Evolutionary conservation across 2,329 filamentous ascomycete species (phyloP), one percentile per base, ranked within the genome.

Genomic region (Lasiodiplodia citricola): DNA sequence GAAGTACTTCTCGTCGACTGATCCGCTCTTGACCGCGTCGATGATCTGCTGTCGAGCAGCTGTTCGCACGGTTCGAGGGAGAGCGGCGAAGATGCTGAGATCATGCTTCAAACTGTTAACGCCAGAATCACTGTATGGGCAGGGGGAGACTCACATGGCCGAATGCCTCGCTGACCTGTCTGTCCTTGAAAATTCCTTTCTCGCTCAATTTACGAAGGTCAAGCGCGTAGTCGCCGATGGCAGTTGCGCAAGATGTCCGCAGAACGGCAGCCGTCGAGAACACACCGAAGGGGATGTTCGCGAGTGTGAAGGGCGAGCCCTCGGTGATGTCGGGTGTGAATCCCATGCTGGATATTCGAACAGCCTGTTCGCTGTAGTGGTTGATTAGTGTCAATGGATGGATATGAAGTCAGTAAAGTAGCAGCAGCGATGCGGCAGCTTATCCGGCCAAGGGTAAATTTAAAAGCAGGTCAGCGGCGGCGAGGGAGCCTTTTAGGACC

Each of bases 61-160:
- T 14, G 75, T 73, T 13, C 83, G 82, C 2, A 78, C 72, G 2
- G 71, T 18, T 70, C 80, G 81, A 4, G 81, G 75, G 1, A 87
- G 76, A 0, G 83, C 79, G 3, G 86, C 85, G 69, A 87, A 86
- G 1, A 76, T 75, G 71, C 88, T 88, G 28, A 88, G 76, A 1
- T 56, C 63, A 25, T 37, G 50, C 63, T 66, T 16, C 11, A 2
- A 8, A 10, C 13, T 23, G 23, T 55, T 28, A 66, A 13, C 11
- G 14, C n/a, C 60, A 37, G 8, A 4, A 11, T 1, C 11, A 4
- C 14, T 38, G 8, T 18, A 4, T 23, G 37, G 4, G 3, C 8
- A 2, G 35, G 41, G n/a, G 16, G 13, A 7, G 1, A 56, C 51
- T 25, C 5, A 56, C 63, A 23, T 50, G 50, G n/a, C 23, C 18